phyloP scores from a whole-genome alignment of 306 rosid genomes.

The Macrotyloma uniflorum region DNA sequence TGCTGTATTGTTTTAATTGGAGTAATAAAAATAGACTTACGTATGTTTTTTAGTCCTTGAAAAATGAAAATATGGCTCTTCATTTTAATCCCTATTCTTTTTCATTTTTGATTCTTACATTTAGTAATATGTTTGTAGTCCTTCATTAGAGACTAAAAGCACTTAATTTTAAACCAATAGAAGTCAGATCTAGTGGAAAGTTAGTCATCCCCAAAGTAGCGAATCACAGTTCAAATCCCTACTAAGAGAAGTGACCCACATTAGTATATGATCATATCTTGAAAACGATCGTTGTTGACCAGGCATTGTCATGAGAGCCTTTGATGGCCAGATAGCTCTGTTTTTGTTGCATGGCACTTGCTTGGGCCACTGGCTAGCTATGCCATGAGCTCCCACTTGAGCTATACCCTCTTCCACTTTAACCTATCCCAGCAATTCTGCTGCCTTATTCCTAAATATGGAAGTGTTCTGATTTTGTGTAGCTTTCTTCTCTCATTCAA shows the following conservation, averaged over 20 bases:
- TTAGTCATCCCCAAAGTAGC: not conserved
- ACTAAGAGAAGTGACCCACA: not conserved
- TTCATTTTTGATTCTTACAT: not conserved
- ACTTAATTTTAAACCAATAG: not conserved
- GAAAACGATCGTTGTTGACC: not conserved
- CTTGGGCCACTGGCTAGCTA: not conserved
- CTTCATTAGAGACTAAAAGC: not conserved
- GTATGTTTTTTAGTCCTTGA: not conserved
- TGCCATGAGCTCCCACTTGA: constrained; percentile 5
- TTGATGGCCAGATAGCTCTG: not conserved
- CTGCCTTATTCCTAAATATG: not conserved
- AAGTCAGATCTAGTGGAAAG: not conserved
- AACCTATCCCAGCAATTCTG: not conserved
- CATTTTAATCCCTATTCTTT: not conserved
- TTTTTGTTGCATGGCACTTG: not conserved
- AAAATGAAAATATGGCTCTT: not conserved
- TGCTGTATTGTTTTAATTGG: not conserved
- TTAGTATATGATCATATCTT: not conserved
- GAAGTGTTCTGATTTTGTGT: not conserved
- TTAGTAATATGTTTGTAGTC: not conserved
- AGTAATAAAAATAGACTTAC: not conserved
- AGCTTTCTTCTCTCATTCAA: not conserved
- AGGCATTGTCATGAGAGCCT: not conserved
- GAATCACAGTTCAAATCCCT: not conserved
- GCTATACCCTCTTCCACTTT: not conserved